phyloP scores from a whole-genome alignment of 192 early-diverging fungal species.

The Lobulomyces angularis region DNA sequence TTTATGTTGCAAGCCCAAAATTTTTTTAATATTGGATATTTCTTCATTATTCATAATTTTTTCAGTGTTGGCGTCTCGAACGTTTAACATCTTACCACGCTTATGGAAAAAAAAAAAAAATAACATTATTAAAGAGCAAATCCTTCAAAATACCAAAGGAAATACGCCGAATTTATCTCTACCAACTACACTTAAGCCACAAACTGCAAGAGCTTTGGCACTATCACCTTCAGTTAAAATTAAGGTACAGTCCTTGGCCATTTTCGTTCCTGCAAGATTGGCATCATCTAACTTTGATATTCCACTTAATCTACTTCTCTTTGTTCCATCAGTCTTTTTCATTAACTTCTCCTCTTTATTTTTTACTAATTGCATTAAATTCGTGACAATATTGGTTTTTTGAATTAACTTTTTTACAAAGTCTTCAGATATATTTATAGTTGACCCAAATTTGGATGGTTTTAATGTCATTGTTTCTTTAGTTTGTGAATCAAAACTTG shows the following conservation, averaged over 20 bases:
- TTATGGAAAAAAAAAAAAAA: no score
- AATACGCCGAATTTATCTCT: slow-evolving; percentile 78
- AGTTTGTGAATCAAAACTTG: slow-evolving; percentile 3
- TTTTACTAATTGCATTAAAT: slow-evolving; percentile 41
- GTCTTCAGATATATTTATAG: background rate
- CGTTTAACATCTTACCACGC: slow-evolving; percentile 86
- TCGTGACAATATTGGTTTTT: slow-evolving; percentile 58
- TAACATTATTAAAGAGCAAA: no score
- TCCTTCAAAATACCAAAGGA: no score
- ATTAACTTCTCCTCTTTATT: slow-evolving; percentile 45
- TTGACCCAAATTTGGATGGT: background rate
- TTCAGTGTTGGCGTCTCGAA: slow-evolving; percentile 58
- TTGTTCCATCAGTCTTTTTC: slow-evolving; percentile 65
- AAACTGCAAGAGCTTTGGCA: slow-evolving; percentile 72
- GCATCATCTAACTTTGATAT: slow-evolving; percentile 84
- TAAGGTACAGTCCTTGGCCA: slow-evolving; percentile 61
- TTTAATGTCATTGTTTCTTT: slow-evolving; percentile 3
- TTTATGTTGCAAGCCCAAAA: slow-evolving; percentile 71
- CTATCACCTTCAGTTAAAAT: slow-evolving; percentile 91
- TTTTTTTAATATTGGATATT: slow-evolving; percentile 67
- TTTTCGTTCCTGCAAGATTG: slow-evolving; percentile 59
- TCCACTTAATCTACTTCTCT: slow-evolving; percentile 32
- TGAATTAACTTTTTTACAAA: slow-evolving; percentile 23
- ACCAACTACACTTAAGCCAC: slow-evolving; percentile 70
- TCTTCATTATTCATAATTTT: slow-evolving; percentile 62